phyloP scores from a whole-genome alignment of 208 protist species.

The Blastocrithidia nonstop region DNA sequence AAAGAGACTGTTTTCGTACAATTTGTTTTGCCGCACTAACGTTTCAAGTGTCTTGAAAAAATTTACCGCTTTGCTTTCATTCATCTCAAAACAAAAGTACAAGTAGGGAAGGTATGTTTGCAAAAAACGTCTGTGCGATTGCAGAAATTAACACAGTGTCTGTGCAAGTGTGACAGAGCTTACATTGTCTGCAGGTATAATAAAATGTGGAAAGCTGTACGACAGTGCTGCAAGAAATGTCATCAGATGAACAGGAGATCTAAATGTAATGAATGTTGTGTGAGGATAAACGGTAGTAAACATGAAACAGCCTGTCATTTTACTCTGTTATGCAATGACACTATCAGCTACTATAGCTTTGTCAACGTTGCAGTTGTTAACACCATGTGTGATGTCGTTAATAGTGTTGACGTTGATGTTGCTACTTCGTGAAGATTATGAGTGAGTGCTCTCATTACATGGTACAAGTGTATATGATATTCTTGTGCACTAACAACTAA shows the following conservation, averaged over 20 bases:
- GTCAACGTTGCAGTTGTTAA: too few species aligned
- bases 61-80: constrained; percentile 5
- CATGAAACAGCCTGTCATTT: constrained; percentile 5
- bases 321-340: constrained; percentile 12
- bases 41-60: constrained; percentile 9
- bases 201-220: constrained; percentile 10
- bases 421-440: too few species aligned
- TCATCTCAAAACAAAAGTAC: constrained; percentile 14
- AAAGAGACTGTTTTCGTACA: too few species aligned
- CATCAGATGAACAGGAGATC: constrained; percentile 8
- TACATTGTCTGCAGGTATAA: constrained; percentile 6
- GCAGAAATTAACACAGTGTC: constrained; percentile 9
- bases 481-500: too few species aligned
- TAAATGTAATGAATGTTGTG: constrained; percentile 12
- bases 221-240: constrained; percentile 11
- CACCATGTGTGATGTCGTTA: constrained; percentile 1
- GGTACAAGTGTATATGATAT: constrained; percentile 2
- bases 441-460: too few species aligned
- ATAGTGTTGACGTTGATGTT: constrained; percentile 4
- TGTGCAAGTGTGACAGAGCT: not conserved
- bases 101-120: constrained; percentile 10
- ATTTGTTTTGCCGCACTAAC: constrained; percentile 3
- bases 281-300: constrained; percentile 5
- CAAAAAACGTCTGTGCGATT: constrained; percentile 7
- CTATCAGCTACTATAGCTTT: not conserved